phyloP scores from a whole-genome alignment of 768 basidiomycete genomes.

The Serendipita sp. region DNA sequence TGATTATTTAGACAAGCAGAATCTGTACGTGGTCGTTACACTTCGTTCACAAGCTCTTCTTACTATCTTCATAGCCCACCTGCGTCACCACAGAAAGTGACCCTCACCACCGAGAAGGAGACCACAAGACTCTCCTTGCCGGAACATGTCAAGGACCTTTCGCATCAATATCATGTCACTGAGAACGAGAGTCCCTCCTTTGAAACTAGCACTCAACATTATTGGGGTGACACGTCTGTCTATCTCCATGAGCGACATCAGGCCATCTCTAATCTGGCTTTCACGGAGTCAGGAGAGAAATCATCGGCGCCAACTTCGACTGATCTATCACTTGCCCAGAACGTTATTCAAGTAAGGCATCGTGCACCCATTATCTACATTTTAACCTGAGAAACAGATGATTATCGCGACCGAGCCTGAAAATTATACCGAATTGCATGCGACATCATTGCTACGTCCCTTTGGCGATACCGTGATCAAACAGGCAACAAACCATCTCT shows the following conservation, averaged over 20 bases:
- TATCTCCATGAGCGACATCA: constrained; percentile 27
- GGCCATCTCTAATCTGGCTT: constrained; percentile 12
- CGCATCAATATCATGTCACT: neutral
- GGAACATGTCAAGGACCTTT: neutral
- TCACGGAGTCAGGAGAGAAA: constrained; percentile 15
- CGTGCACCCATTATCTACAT: neutral
- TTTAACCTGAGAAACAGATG: constrained; percentile 36
- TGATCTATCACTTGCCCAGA: constrained; percentile 34
- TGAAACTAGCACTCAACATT: constrained; percentile 18
- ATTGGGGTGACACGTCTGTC: constrained; percentile 39
- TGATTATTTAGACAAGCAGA: constrained; percentile 68
- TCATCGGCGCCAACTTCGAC: too few relatives aligned
- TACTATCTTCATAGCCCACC: neutral
- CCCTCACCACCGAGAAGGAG: neutral
- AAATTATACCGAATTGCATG: constrained; percentile 45
- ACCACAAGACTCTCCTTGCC: neutral
- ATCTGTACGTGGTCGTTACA: constrained; percentile 34
- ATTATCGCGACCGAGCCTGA: constrained; percentile 58
- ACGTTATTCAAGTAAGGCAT: constrained; percentile 46
- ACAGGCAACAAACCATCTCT: constrained; percentile 41
- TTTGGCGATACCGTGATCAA: constrained; percentile 42
- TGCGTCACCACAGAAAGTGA: neutral
- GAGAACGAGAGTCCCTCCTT: neutral
- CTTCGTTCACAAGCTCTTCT: neutral
- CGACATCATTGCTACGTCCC: constrained; percentile 38